Conservation (phyloP, 2,329 filamentous ascomycete species). For the Nothophoma quercina region DNA sequence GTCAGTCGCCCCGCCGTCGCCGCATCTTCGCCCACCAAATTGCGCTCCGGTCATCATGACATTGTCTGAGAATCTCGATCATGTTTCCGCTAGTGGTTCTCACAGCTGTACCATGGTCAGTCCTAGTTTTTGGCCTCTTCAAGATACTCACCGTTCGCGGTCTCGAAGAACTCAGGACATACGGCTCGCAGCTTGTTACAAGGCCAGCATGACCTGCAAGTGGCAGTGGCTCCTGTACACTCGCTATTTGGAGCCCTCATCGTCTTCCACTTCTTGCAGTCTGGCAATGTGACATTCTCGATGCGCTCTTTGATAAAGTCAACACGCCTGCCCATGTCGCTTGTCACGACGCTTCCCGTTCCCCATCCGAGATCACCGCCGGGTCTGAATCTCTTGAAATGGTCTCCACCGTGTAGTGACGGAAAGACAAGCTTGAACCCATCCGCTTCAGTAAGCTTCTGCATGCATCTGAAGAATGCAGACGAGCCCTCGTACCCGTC, state of each 20-base stretch:
- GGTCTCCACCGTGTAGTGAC: neutral
- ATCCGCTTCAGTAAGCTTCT: neutral
- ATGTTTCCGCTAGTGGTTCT: neutral
- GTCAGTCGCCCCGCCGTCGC: neutral
- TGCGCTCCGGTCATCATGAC: neutral
- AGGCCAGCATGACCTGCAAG: neutral
- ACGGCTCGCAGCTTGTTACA: neutral
- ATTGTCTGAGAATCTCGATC: neutral
- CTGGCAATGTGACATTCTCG: neutral
- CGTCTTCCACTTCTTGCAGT: neutral
- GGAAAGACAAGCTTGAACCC: neutral
- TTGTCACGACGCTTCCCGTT: neutral
- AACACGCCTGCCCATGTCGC: neutral
- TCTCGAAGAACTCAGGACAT: neutral
- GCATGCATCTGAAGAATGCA: neutral
- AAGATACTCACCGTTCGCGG: too few species aligned
- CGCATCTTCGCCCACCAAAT: neutral
- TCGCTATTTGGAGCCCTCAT: neutral
- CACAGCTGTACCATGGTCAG: neutral
- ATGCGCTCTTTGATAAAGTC: neutral
- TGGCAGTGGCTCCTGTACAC: neutral
- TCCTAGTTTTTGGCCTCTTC: too few species aligned
- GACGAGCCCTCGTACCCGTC: neutral
- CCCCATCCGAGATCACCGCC: neutral
- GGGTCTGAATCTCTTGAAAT: neutral